Percentiles rank a stretch among this genome's conserved stretches.
Conservation (phyloP, 116 monocot species). For the Cymodocea nodosa region DNA sequence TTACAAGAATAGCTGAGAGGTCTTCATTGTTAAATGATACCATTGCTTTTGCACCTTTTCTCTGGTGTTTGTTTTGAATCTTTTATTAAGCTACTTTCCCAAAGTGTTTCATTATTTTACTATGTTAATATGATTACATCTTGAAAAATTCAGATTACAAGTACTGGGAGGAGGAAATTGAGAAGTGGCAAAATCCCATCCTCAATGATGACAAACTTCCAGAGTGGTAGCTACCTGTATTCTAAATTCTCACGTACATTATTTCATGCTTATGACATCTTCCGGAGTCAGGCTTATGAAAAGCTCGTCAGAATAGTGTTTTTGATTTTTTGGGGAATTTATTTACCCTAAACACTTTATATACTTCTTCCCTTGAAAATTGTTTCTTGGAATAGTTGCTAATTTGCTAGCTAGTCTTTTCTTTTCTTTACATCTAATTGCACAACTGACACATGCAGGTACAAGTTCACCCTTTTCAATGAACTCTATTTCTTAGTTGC, state of each 20-base stretch:
- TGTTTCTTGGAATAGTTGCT: background rate
- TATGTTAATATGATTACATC: background rate
- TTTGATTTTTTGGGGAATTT: too few species aligned
- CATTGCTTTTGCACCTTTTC: background rate
- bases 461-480: constrained; percentile 92
- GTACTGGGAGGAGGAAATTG: constrained; percentile 99
- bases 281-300: background rate
- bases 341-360: background rate
- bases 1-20: background rate
- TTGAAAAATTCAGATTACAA: constrained; percentile 53
- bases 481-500: constrained; percentile 96
- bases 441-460: constrained; percentile 40
- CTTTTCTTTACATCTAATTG: background rate
- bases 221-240: constrained; percentile 24
- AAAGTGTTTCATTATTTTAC: constrained; percentile 5
- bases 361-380: background rate
- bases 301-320: too few species aligned
- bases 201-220: constrained; percentile 56
- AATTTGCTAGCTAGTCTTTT: background rate
- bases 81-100: background rate
- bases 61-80: background rate
- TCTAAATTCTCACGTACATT: background rate
- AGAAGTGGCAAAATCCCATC: constrained; percentile 96
- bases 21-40: background rate
- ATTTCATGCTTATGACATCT: background rate